Evolutionary conservation across 1,284 basidiomycete genomes (phyloP).

Genomic region (Xerocomus minutiporus): DNA sequence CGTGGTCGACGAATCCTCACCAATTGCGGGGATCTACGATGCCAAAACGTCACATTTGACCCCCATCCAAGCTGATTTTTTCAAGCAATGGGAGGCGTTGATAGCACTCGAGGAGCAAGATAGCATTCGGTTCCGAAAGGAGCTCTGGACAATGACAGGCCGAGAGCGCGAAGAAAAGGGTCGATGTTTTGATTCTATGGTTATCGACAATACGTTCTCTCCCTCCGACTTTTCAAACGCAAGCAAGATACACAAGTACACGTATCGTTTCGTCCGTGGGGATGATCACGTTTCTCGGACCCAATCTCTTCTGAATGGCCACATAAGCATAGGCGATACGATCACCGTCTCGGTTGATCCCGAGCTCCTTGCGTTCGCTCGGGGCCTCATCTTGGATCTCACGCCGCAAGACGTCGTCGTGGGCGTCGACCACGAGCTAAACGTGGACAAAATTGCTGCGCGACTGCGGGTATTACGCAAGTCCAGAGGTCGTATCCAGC

Average conservation of each 20-base stretch:
- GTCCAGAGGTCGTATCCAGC: conserved; percentile 7
- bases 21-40: conserved; percentile 72
- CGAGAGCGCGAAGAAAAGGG: conserved; percentile 75
- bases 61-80: conserved; percentile 68
- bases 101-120: conserved; percentile 90
- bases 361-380: conserved; percentile 73
- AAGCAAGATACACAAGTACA: conserved; percentile 48
- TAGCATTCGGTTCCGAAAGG: conserved; percentile 75
- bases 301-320: conserved; percentile 63
- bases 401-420: conserved; percentile 62
- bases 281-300: conserved; percentile 22
- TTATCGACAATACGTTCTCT: conserved; percentile 46
- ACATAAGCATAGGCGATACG: conserved; percentile 77
- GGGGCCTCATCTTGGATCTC: conserved; percentile 80
- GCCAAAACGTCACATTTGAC: conserved; percentile 82
- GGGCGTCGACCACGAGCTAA: conserved; percentile 79
- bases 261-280: conserved; percentile 60
- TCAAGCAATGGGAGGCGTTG: conserved; percentile 86
- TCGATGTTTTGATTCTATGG: conserved; percentile 79
- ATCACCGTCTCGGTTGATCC: conserved; percentile 85
- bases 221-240: conserved; percentile 18
- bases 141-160: conserved; percentile 91
- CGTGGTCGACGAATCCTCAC: conserved; percentile 54
- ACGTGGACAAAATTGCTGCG: conserved; percentile 43
- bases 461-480: conserved; percentile 20